phyloP scores from a whole-genome alignment of 768 basidiomycete genomes.

The Trametes maxima region DNA sequence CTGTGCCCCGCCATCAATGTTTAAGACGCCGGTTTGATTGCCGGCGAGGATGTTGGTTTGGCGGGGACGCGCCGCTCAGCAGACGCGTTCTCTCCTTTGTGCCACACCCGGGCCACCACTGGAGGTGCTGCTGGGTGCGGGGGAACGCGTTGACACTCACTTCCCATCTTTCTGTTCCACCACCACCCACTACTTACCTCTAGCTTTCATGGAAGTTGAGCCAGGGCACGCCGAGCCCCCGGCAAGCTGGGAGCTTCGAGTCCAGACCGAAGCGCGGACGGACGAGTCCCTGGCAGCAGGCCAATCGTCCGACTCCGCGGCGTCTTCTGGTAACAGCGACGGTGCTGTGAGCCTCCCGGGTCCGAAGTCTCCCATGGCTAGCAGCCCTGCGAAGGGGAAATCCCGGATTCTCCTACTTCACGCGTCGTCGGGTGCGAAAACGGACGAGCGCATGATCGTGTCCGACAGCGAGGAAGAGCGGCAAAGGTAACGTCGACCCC shows the following conservation, averaged over 20 bases:
- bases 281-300: too few species aligned
- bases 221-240: too few species aligned
- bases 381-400: not conserved
- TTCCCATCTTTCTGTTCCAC: too few species aligned
- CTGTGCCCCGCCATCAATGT: not conserved
- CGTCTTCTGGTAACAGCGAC: too few species aligned
- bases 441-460: constrained; percentile 30
- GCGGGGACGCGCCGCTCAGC: constrained; percentile 4
- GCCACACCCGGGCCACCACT: not conserved
- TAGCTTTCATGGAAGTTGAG: too few species aligned
- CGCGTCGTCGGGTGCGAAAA: constrained; percentile 25
- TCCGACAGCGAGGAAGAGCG: constrained; percentile 56
- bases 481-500: constrained; percentile 27
- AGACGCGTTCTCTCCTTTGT: not conserved
- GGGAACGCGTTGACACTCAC: too few species aligned
- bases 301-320: too few species aligned
- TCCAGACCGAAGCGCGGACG: too few species aligned
- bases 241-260: too few species aligned
- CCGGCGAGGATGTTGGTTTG: constrained; percentile 14
- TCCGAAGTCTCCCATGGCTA: not conserved
- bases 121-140: too few species aligned
- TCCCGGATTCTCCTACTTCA: not conserved
- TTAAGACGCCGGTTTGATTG: constrained; percentile 18
- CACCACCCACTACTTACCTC: too few species aligned
- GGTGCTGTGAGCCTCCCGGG: too few species aligned